Percentiles rank a stretch among this genome's conserved stretches.
Conservation (phyloP, 345 rosid genomes). For the Boechera stricta region DNA sequence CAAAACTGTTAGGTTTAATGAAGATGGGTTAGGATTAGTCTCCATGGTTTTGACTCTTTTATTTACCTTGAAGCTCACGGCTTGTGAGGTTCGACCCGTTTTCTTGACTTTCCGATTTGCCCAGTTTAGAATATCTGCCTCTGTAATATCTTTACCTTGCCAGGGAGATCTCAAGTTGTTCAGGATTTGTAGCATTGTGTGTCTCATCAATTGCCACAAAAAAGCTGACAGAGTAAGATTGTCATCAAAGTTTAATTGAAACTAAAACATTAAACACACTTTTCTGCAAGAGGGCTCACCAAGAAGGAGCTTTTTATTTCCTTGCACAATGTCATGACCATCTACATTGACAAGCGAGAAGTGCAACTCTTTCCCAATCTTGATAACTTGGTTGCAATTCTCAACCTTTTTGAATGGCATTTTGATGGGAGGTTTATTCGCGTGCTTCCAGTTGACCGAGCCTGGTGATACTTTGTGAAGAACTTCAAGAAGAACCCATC, state of each 20-base stretch:
- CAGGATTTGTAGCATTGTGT: conserved; percentile 81
- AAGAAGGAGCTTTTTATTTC: conserved; percentile 82
- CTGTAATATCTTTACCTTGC: conserved; percentile 86
- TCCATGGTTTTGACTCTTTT: conserved; percentile 15
- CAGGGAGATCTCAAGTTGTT: conserved; percentile 74
- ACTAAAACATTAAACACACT: neutral
- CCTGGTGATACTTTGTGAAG: conserved; percentile 77
- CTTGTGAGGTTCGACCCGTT: conserved; percentile 61
- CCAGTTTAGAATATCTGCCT: conserved; percentile 79
- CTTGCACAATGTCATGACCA: conserved; percentile 89
- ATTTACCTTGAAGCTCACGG: conserved; percentile 85
- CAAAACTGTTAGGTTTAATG: neutral
- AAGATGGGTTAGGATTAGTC: neutral
- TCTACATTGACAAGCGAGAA: conserved; percentile 91
- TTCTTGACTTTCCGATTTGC: conserved; percentile 84
- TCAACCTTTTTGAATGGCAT: conserved; percentile 93
- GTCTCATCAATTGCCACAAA: conserved; percentile 94
- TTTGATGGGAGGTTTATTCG: conserved; percentile 86
- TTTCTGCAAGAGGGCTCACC: conserved; percentile 47
- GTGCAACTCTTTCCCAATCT: conserved; percentile 74
- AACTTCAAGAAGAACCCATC: conserved; percentile 90
- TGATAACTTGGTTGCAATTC: conserved; percentile 83
- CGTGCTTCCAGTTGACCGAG: conserved; percentile 83
- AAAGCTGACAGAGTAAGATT: conserved; percentile 54
- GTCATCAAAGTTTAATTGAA: neutral